phyloP scores from a whole-genome alignment of 179 eudicot genomes.

The Vitellaria paradoxa region DNA sequence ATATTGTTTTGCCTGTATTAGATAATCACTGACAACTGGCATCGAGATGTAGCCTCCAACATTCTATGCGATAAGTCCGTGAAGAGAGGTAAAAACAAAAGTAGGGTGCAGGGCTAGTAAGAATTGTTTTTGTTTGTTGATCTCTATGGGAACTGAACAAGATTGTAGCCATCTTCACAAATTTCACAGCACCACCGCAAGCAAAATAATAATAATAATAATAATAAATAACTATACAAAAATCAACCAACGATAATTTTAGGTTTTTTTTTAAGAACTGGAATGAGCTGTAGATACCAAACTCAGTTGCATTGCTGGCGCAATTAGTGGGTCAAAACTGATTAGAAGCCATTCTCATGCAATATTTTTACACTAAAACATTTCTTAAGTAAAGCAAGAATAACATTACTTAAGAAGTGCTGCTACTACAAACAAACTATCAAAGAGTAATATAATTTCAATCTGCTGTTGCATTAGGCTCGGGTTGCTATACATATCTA shows the following conservation, averaged over 20 bases:
- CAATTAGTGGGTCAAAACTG: conserved; percentile 1
- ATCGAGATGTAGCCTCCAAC: too few relatives aligned
- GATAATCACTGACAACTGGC: too few relatives aligned
- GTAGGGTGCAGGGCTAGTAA: too few relatives aligned
- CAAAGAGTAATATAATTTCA: too few relatives aligned
- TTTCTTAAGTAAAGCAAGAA: neutral
- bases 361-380: neutral
- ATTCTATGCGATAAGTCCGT: too few relatives aligned
- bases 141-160: neutral
- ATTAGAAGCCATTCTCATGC: neutral
- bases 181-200: neutral
- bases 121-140: too few relatives aligned
- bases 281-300: neutral
- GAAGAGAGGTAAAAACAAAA: too few relatives aligned
- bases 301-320: neutral
- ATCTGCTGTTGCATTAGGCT: too few relatives aligned
- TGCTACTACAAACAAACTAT: neutral
- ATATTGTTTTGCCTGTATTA: too few relatives aligned
- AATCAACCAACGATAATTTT: neutral
- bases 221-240: neutral
- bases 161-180: neutral
- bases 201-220: neutral
- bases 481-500: too few relatives aligned
- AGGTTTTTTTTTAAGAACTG: neutral
- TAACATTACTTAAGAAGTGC: neutral